Evolutionary conservation across 1,284 basidiomycete genomes (phyloP).

Genomic region (Schizopora paradoxa): DNA sequence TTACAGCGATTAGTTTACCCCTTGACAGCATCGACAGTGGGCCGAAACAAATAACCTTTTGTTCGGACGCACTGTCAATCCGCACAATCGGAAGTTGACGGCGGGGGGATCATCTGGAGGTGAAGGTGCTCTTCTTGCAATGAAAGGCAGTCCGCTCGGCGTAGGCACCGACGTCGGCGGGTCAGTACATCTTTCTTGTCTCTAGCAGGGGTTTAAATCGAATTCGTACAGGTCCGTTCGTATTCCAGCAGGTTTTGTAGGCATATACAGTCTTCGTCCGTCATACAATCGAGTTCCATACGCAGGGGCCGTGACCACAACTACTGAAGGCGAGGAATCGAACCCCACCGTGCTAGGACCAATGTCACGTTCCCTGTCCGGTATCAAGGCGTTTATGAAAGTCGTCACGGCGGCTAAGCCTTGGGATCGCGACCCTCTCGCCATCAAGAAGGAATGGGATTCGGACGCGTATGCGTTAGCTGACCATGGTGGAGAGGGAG

Average conservation of each 20-base stretch:
- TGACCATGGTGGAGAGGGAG: constrained; percentile 47
- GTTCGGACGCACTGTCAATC: constrained; percentile 68
- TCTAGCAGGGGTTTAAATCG: background rate
- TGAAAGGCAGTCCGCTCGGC: constrained; percentile 56
- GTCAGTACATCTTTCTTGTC: constrained; percentile 20
- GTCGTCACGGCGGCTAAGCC: constrained; percentile 49
- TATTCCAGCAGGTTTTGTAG: constrained; percentile 62
- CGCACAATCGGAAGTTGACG: constrained; percentile 46
- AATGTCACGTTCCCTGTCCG: constrained; percentile 50
- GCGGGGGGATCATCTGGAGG: constrained; percentile 60
- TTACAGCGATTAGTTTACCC: too few relatives aligned
- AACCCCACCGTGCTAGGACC: constrained; percentile 71
- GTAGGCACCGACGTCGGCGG: constrained; percentile 70
- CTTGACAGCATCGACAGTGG: too few relatives aligned
- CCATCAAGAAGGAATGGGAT: constrained; percentile 59
- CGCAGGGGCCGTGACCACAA: constrained; percentile 49
- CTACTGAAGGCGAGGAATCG: constrained; percentile 66
- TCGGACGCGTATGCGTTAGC: constrained; percentile 49
- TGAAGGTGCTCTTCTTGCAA: constrained; percentile 49
- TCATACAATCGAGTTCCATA: constrained; percentile 70
- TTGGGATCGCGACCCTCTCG: constrained; percentile 65
- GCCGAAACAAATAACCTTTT: constrained; percentile 55
- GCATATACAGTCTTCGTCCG: constrained; percentile 66
- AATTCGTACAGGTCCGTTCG: constrained; percentile 48
- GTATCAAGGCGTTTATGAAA: constrained; percentile 60